Percentiles rank a stretch among this genome's conserved stretches.
phyloP scores from a whole-genome alignment of 805 yeast species.

The Wickerhamiella sorbophila region DNA sequence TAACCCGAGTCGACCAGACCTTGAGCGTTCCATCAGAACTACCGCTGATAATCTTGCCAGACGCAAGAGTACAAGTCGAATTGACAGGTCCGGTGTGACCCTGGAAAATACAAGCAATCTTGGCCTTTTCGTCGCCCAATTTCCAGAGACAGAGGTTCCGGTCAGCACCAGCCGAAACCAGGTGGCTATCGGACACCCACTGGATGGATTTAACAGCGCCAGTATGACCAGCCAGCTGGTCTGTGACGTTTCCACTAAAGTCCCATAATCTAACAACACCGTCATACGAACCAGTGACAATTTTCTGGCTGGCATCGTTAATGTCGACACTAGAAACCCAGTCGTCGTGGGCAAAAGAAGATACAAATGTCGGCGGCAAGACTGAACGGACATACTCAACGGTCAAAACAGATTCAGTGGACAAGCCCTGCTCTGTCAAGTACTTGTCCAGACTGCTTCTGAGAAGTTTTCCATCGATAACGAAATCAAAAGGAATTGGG shows the following conservation, averaged over 20 bases:
- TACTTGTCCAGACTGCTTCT: constrained; percentile 72
- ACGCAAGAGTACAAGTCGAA: constrained; percentile 34
- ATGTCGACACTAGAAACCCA: constrained; percentile 77
- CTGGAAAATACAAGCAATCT: constrained; percentile 69
- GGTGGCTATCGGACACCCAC: constrained; percentile 60
- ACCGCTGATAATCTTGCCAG: constrained; percentile 56
- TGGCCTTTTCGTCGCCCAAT: constrained; percentile 35
- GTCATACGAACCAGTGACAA: constrained; percentile 84
- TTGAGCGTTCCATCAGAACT: constrained; percentile 70
- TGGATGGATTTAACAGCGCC: constrained; percentile 74
- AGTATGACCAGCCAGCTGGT: constrained; percentile 75
- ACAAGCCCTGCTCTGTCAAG: constrained; percentile 57
- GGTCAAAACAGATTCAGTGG: constrained; percentile 63
- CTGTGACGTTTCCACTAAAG: constrained; percentile 61
- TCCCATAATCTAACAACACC: constrained; percentile 88
- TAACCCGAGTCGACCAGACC: constrained; percentile 76
- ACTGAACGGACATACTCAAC: constrained; percentile 87
- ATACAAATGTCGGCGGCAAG: constrained; percentile 83
- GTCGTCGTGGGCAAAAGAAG: constrained; percentile 82
- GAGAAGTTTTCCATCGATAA: constrained; percentile 70
- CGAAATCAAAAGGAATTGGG: constrained; percentile 83
- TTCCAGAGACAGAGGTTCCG: constrained; percentile 84
- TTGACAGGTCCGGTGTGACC: constrained; percentile 88
- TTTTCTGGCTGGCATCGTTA: constrained; percentile 27
- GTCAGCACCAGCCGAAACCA: constrained; percentile 81